Conservation (phyloP, 768 basidiomycete genomes). For the Candolleomyces aberdarensis region DNA sequence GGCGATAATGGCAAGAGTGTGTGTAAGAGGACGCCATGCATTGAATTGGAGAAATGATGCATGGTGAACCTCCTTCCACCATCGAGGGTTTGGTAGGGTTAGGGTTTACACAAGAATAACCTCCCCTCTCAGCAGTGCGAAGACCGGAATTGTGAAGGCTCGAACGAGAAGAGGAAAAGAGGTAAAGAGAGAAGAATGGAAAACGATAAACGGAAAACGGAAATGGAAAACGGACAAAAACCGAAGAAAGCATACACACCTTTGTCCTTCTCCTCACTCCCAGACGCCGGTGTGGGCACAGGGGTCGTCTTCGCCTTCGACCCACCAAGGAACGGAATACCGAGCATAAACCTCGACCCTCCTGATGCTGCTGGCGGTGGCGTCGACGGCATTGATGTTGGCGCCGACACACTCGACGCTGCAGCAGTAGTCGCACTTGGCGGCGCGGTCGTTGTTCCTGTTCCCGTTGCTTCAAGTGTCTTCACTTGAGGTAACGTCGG, state of each 20-base stretch:
- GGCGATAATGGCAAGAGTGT: too few species aligned
- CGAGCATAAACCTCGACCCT: slow-evolving; percentile 12
- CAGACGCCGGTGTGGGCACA: background rate
- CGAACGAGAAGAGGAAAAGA: too few species aligned
- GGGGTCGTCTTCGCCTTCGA: slow-evolving; percentile 3
- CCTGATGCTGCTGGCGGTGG: background rate
- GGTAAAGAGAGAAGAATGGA: too few species aligned
- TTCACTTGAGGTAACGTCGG: background rate
- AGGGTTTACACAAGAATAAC: too few species aligned
- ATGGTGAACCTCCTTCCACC: too few species aligned
- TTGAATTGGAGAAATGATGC: too few species aligned
- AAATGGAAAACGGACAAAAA: background rate
- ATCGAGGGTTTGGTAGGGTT: too few species aligned
- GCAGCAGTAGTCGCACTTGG: too few species aligned
- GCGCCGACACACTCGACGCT: background rate
- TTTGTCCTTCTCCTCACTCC: slow-evolving; percentile 1
- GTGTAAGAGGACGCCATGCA: too few species aligned
- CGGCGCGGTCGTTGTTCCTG: too few species aligned
- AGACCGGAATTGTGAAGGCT: too few species aligned
- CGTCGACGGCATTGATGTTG: background rate
- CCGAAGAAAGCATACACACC: background rate
- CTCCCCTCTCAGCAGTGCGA: too few species aligned
- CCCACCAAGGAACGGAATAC: slow-evolving; percentile 19
- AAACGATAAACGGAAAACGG: background rate
- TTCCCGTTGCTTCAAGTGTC: background rate